phyloP scores from a whole-genome alignment of 106 monocot species.

The Dactylorhiza incarnata region DNA sequence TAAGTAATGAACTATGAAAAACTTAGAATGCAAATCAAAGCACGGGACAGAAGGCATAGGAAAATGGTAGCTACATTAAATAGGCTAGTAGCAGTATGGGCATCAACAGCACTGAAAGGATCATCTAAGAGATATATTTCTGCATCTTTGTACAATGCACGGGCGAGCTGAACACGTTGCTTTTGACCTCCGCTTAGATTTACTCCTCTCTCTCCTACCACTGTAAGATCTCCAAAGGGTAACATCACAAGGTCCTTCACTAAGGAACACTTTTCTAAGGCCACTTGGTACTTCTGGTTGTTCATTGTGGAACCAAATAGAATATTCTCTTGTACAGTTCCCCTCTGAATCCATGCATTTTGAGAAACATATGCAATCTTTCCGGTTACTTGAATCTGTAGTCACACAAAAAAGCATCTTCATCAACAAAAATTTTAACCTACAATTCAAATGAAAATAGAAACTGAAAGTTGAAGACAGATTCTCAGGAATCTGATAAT shows the following conservation, averaged over 20 bases:
- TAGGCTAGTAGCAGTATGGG: slow-evolving; percentile 58
- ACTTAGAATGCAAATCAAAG: neutral
- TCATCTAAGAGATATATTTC: slow-evolving; percentile 89
- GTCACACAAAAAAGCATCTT: slow-evolving; percentile 5
- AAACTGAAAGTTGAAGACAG: neutral
- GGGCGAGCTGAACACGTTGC: slow-evolving; percentile 88
- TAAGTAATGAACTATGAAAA: neutral
- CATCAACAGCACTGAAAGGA: slow-evolving; percentile 95
- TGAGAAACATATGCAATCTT: slow-evolving; percentile 68
- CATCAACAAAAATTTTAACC: neutral
- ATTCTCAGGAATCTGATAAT: neutral
- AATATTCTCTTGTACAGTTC: slow-evolving; percentile 60
- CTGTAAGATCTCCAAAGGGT: slow-evolving; percentile 75
- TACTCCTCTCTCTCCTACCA: slow-evolving; percentile 84
- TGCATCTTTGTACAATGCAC: slow-evolving; percentile 79
- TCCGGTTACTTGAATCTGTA: slow-evolving; percentile 52
- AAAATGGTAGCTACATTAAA: slow-evolving; percentile 24
- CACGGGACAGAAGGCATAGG: neutral
- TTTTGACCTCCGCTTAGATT: slow-evolving; percentile 96
- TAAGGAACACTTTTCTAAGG: slow-evolving; percentile 61
- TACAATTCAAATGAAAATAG: neutral
- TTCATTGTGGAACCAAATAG: slow-evolving; percentile 61
- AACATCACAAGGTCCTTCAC: slow-evolving; percentile 76
- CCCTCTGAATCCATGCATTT: slow-evolving; percentile 71
- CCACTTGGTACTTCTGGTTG: slow-evolving; percentile 39